Evolutionary conservation across 2,329 filamentous ascomycete genomes (phyloP).

Genomic region (Aspergillus sergii): DNA sequence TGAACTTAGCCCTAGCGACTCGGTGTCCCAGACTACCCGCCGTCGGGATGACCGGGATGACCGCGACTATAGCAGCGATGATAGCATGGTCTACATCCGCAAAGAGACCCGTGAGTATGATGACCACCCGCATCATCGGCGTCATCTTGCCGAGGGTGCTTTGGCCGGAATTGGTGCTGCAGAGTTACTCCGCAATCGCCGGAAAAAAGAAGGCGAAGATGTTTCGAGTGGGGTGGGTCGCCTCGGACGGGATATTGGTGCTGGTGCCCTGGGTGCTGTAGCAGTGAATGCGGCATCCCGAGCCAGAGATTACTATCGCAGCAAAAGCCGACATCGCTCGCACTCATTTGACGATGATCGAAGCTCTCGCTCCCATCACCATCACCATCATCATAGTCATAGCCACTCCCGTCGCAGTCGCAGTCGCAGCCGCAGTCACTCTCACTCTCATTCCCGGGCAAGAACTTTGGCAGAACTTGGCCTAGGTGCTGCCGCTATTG

Average conservation of each 20-base stretch:
- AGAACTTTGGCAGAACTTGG: constrained; percentile 57
- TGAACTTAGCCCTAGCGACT: constrained; percentile 55
- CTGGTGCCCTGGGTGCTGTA: constrained; percentile 63
- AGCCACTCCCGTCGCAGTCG: constrained; percentile 31
- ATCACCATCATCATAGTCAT: constrained; percentile 32
- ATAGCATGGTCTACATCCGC: constrained; percentile 63
- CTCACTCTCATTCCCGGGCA: constrained; percentile 50
- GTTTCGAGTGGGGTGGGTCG: constrained; percentile 54
- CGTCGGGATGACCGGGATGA: constrained; percentile 42
- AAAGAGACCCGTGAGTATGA: constrained; percentile 50
- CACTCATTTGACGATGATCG: constrained; percentile 45
- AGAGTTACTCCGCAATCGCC: constrained; percentile 61
- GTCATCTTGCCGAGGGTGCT: constrained; percentile 65
- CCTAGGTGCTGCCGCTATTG: constrained; percentile 60
- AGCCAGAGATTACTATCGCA: constrained; percentile 52
- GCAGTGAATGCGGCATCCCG: constrained; percentile 61
- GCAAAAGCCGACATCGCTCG: constrained; percentile 47
- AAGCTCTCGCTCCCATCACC: constrained; percentile 35
- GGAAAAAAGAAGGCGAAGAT: constrained; percentile 59
- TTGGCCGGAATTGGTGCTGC: constrained; percentile 63
- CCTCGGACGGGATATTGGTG: constrained; percentile 56
- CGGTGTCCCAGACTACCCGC: constrained; percentile 53
- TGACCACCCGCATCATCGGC: constrained; percentile 54
- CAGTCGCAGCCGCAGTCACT: constrained; percentile 44
- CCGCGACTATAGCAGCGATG: constrained; percentile 59